These are phyloP conservation scores for Quercus mongolica DNA, from an alignment of 306 rosid genomes.

Conservation along the genomic window DNA sequence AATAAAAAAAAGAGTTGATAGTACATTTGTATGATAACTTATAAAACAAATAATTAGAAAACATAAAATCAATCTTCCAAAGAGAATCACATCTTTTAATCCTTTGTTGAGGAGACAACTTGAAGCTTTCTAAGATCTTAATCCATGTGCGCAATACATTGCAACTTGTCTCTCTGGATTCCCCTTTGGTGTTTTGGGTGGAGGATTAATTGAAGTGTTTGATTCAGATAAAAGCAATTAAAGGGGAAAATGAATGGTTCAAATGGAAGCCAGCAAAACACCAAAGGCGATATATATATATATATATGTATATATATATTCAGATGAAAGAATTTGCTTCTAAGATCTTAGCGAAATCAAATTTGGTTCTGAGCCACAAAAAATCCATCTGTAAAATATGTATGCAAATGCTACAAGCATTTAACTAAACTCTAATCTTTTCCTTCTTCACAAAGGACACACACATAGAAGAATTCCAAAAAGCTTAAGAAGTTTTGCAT, in stretches of 20 bases:
- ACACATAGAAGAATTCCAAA: too few relatives aligned
- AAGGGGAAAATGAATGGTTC: neutral
- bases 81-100: slow-evolving; percentile 68
- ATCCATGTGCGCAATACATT: slow-evolving; percentile 97
- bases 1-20: too few relatives aligned
- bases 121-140: slow-evolving; percentile 95
- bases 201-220: neutral
- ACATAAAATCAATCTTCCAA: neutral
- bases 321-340: too few relatives aligned
- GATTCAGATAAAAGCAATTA: slow-evolving; percentile 22
- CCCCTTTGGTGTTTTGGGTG: slow-evolving; percentile 26
- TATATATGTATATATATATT: too few relatives aligned
- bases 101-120: slow-evolving; percentile 85
- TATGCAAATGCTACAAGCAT: too few relatives aligned
- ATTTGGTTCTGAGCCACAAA: too few relatives aligned
- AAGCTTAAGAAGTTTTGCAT: too few relatives aligned
- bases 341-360: too few relatives aligned
- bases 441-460: too few relatives aligned
- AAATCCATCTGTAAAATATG: too few relatives aligned
- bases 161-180: slow-evolving; percentile 58
- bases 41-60: neutral
- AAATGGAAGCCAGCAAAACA: slow-evolving; percentile 73
- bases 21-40: neutral
- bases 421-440: too few relatives aligned
- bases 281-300: too few relatives aligned